Evolutionary conservation across 345 rosid species (phyloP).

Genomic region (Alliaria petiolata): DNA sequence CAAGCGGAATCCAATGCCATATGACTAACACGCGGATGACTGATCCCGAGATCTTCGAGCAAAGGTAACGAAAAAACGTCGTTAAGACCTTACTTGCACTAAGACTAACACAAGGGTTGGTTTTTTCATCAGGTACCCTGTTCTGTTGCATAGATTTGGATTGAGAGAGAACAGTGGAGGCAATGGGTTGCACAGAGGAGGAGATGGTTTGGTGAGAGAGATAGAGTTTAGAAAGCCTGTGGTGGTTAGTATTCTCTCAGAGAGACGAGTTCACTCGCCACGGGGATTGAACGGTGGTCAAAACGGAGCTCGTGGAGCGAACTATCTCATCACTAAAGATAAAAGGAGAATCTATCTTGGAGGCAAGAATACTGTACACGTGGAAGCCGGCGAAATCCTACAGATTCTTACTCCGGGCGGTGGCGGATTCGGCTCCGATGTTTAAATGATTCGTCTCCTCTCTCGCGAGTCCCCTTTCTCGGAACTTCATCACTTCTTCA

Average conservation of each 20-base stretch:
- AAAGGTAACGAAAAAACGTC: slow-evolving; percentile 36
- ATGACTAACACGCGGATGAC: slow-evolving; percentile 99
- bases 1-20: slow-evolving; percentile 96
- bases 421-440: slow-evolving; percentile 68
- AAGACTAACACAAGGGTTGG: slow-evolving; percentile 1
- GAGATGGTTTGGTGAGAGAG: slow-evolving; percentile 87
- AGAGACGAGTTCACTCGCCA: slow-evolving; percentile 95
- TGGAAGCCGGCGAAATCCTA: slow-evolving; percentile 76
- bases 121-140: slow-evolving; percentile 63
- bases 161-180: slow-evolving; percentile 87
- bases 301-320: slow-evolving; percentile 87
- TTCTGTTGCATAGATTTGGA: slow-evolving; percentile 73
- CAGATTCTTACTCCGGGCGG: slow-evolving; percentile 92
- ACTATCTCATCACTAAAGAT: slow-evolving; percentile 63
- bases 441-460: slow-evolving; percentile 5
- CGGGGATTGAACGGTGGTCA: slow-evolving; percentile 77
- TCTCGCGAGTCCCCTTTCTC: not conserved
- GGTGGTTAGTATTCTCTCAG: slow-evolving; percentile 84
- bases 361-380: slow-evolving; percentile 79
- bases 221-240: slow-evolving; percentile 79
- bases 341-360: slow-evolving; percentile 64
- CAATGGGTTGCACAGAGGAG: slow-evolving; percentile 66
- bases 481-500: not conserved
- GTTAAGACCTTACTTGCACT: not conserved
- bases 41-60: slow-evolving; percentile 96